Base-by-base conservation (phyloP, 768 basidiomycete species). In the Phanerodontia chrysosporium region DNA sequence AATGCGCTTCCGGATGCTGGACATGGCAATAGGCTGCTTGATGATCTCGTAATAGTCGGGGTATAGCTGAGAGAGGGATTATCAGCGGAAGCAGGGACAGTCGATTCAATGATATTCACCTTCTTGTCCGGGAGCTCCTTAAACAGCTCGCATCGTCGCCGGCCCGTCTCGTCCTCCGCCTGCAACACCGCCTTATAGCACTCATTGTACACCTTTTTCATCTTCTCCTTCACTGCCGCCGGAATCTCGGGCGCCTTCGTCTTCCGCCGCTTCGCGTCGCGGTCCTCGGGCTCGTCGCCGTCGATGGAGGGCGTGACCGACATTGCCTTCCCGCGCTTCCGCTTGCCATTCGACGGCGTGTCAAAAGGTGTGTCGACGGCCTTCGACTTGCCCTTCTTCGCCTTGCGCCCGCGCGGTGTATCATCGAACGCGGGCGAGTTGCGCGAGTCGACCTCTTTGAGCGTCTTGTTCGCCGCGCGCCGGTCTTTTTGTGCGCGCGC, bases 31-130 rank as follows among this genome's bases (percentile, higher is more conserved):
- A 2, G 96, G 96, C 49, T 85, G 81, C 2, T 76, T 78, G 74
- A 99, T 98, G 66, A 95, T 80, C 58, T 87, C 82, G 72, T 95
- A 97, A 70, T 98, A 99, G 68, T 95, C 90, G 29, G 93, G 92
- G 67, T 95, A 95, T 58, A 89, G 85, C 90, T 94, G 64, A 6
- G 58, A 48, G 27, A 45, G 4, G 24, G 36, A n/a, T n/a, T 13
- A 57, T 52, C 9, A 55, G 21, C 13, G 9, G 10, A 2, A 2
- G 18, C 21, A 30, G 16, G 3, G 1, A 4, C 25, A 5, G 7
- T 21, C 32, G 14, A 9, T 27, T 46, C 44, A 3, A 7, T 3
- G 6, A 27, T 32, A 24, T 32, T 62, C 66, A 88, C 90, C 70
- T 85, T 81, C 72, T 78, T 86, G 68, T 89, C 86, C 4, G 93